Evolutionary conservation across 495 filamentous ascomycete genomes (phyloP).

Genomic region (Aspergillus heteromorphus): DNA sequence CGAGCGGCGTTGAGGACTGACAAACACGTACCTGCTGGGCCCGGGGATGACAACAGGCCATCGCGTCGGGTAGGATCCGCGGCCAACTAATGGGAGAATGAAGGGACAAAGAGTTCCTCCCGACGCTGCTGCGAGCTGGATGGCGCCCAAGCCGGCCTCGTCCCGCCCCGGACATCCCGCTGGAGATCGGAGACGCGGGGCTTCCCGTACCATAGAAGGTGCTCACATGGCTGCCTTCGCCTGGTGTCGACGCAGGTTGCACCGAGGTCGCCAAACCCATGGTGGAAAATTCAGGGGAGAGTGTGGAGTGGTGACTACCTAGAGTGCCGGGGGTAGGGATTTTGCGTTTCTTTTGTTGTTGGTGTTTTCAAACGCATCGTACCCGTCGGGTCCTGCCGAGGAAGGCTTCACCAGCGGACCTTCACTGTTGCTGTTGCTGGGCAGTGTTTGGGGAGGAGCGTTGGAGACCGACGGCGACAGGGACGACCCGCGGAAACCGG

Average conservation of each 20-base stretch:
- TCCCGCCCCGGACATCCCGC: constrained; percentile 70
- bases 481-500: constrained; percentile 37
- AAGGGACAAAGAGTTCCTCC: constrained; percentile 58
- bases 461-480: constrained; percentile 29
- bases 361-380: constrained; percentile 96
- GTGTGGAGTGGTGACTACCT: constrained; percentile 54
- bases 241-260: constrained; percentile 35
- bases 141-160: constrained; percentile 71
- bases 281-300: constrained; percentile 58
- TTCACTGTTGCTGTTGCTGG: constrained; percentile 22
- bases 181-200: constrained; percentile 45
- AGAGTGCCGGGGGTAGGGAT: constrained; percentile 80
- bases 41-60: constrained; percentile 34
- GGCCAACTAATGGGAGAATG: constrained; percentile 36
- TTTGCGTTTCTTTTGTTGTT: constrained; percentile 99
- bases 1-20: not conserved
- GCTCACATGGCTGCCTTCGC: constrained; percentile 43
- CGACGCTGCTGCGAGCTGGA: constrained; percentile 41
- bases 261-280: constrained; percentile 52
- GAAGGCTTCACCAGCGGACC: constrained; percentile 27
- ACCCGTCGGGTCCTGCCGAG: constrained; percentile 64
- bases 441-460: constrained; percentile 20
- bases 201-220: constrained; percentile 54
- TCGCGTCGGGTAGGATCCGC: constrained; percentile 35
- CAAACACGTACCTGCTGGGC: constrained; percentile 29